phyloP scores from a whole-genome alignment of 139 green algal species.

The Monoraphidium neglectum region DNA sequence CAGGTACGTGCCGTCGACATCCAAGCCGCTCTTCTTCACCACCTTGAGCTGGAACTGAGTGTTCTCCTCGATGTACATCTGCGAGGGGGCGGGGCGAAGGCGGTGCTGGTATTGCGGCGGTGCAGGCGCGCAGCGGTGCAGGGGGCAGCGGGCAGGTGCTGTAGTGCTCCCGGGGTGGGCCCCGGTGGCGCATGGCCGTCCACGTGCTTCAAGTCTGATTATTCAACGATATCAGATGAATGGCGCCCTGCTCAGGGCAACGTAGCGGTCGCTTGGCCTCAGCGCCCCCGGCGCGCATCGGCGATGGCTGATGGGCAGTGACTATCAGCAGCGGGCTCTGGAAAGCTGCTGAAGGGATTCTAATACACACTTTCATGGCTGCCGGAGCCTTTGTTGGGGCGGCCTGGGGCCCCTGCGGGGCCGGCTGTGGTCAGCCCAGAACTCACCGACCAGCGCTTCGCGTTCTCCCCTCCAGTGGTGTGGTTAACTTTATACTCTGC shows the following conservation, averaged over 20 bases:
- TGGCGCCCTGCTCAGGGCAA: too few relatives aligned
- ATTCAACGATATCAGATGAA: too few relatives aligned
- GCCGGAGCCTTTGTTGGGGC: neutral
- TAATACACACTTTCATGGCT: neutral
- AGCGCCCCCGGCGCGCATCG: too few relatives aligned
- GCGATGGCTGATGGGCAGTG: too few relatives aligned
- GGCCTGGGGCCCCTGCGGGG: too few relatives aligned
- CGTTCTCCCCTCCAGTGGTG: conserved; percentile 28
- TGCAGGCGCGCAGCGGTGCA: neutral
- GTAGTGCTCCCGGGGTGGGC: too few relatives aligned
- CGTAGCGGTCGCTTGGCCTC: too few relatives aligned
- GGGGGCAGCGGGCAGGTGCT: neutral
- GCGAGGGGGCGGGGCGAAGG: neutral
- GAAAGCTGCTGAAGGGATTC: too few relatives aligned
- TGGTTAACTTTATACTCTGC: conserved; percentile 29
- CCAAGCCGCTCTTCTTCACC: conserved; percentile 38
- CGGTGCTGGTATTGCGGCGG: neutral
- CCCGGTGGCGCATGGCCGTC: too few relatives aligned
- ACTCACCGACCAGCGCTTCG: conserved; percentile 25
- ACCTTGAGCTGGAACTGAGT: conserved; percentile 41
- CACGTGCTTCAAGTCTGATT: too few relatives aligned
- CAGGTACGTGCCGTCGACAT: conserved; percentile 49
- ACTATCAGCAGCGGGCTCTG: too few relatives aligned
- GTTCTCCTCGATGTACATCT: conserved; percentile 42
- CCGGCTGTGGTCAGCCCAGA: neutral